Evolutionary conservation across 805 yeast species (phyloP).

Genomic region (Kazachstania psychrophila): DNA sequence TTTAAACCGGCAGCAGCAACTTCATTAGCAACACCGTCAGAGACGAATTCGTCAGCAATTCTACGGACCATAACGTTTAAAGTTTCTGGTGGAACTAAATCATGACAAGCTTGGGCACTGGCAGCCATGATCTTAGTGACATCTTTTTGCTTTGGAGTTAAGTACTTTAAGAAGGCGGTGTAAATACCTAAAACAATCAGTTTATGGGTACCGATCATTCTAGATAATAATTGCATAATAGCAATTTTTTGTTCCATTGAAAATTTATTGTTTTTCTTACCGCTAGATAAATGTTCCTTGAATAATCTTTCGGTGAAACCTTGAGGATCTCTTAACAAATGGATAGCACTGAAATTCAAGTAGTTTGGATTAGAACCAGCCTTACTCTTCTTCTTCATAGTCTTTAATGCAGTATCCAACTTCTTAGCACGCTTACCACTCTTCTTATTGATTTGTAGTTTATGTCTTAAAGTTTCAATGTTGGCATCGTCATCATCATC

Average conservation of each 20-base stretch:
- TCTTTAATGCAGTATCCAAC: slow-evolving; percentile 63
- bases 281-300: slow-evolving; percentile 58
- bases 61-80: slow-evolving; percentile 74
- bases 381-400: slow-evolving; percentile 55
- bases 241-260: slow-evolving; percentile 83
- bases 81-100: slow-evolving; percentile 92
- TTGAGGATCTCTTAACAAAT: slow-evolving; percentile 90
- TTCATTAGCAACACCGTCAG: slow-evolving; percentile 96
- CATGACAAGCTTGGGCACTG: slow-evolving; percentile 93
- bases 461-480: slow-evolving; percentile 65
- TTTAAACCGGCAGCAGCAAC: slow-evolving; percentile 98
- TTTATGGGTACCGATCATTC: slow-evolving; percentile 91
- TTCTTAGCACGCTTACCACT: slow-evolving; percentile 71
- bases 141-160: slow-evolving; percentile 88
- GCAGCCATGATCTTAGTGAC: slow-evolving; percentile 97
- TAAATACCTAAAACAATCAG: slow-evolving; percentile 82
- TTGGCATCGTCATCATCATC: slow-evolving; percentile 67
- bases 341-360: slow-evolving; percentile 90
- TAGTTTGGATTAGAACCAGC: slow-evolving; percentile 39
- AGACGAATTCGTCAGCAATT: slow-evolving; percentile 93
- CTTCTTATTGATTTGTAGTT: slow-evolving; percentile 75
- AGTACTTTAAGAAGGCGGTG: slow-evolving; percentile 76
- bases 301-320: slow-evolving; percentile 88
- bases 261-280: slow-evolving; percentile 60
- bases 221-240: slow-evolving; percentile 76